These are phyloP conservation scores for Gossypium mustelinum DNA, from an alignment of 345 rosid species.

Conservation along the genomic window DNA sequence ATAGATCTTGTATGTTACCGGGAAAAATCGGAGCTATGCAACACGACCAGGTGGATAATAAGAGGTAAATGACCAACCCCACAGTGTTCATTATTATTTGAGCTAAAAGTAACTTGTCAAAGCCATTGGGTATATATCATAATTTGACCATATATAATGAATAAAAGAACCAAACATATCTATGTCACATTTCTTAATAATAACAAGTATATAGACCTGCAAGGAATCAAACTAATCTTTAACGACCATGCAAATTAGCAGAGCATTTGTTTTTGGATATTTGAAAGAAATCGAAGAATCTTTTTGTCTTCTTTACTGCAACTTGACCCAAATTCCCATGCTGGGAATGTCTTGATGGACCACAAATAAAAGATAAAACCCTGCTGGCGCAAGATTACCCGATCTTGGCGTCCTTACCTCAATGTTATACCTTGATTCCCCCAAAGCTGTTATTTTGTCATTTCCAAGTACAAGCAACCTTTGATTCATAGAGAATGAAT, in stretches of 20 bases:
- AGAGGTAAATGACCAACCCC: too few species aligned
- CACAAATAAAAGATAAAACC: slow-evolving; percentile 67
- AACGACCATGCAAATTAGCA: not conserved
- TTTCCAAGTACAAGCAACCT: slow-evolving; percentile 56
- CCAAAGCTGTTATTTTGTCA: slow-evolving; percentile 25
- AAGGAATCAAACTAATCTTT: not conserved
- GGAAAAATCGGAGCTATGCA: too few species aligned
- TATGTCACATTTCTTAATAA: not conserved
- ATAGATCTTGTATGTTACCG: too few species aligned
- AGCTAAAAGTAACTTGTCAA: not conserved
- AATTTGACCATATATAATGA: not conserved
- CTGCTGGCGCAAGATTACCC: slow-evolving; percentile 50
- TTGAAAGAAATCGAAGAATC: not conserved
- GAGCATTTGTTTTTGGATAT: not conserved
- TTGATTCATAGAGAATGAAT: slow-evolving; percentile 68
- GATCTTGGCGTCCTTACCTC: slow-evolving; percentile 43
- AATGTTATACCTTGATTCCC: slow-evolving; percentile 30
- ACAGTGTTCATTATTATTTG: too few species aligned
- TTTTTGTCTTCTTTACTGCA: slow-evolving; percentile 9
- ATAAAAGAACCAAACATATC: too few species aligned
- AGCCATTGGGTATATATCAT: not conserved
- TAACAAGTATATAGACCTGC: not conserved
- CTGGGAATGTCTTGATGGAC: slow-evolving; percentile 67
- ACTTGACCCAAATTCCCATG: slow-evolving; percentile 61
- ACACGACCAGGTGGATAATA: too few species aligned